Conservation (phyloP, 371 early-diverging fungal species). For the Mortierella polycephala region DNA sequence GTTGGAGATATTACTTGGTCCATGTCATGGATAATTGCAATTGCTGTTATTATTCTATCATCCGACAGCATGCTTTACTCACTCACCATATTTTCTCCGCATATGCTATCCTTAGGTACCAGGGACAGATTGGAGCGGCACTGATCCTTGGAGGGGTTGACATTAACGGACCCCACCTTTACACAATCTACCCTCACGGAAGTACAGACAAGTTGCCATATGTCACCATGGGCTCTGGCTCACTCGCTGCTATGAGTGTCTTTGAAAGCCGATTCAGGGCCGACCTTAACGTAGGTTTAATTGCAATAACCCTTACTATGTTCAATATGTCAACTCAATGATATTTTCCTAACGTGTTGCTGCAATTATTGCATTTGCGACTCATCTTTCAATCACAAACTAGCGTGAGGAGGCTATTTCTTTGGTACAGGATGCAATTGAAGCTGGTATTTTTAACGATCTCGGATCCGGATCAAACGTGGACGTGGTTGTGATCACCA, state of each 20-base stretch:
- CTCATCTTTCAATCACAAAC: background rate
- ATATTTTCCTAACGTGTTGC: background rate
- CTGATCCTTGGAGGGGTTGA: slow-evolving; percentile 98
- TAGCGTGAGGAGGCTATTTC: slow-evolving; percentile 94
- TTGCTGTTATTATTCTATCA: background rate
- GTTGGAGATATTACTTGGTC: background rate
- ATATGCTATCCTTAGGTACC: slow-evolving; percentile 71
- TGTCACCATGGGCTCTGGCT: slow-evolving; percentile 98
- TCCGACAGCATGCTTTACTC: background rate
- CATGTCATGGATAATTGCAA: background rate
- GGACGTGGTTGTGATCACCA: slow-evolving; percentile 94
- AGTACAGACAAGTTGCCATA: slow-evolving; percentile 96
- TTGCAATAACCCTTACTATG: background rate
- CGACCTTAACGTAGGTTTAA: slow-evolving; percentile 77
- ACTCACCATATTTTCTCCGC: background rate
- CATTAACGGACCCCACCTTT: slow-evolving; percentile 92
- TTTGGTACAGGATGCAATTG: slow-evolving; percentile 95
- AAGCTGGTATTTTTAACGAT: slow-evolving; percentile 99
- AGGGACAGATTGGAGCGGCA: slow-evolving; percentile 98
- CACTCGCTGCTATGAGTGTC: slow-evolving; percentile 97
- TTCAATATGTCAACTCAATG: background rate
- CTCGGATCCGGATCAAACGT: slow-evolving; percentile 99
- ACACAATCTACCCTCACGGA: slow-evolving; percentile 97
- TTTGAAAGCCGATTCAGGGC: slow-evolving; percentile 93
- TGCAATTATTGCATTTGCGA: background rate